Evolutionary conservation across 805 yeast genomes (phyloP).

Genomic region (Wickerhamiella slavikovae): DNA sequence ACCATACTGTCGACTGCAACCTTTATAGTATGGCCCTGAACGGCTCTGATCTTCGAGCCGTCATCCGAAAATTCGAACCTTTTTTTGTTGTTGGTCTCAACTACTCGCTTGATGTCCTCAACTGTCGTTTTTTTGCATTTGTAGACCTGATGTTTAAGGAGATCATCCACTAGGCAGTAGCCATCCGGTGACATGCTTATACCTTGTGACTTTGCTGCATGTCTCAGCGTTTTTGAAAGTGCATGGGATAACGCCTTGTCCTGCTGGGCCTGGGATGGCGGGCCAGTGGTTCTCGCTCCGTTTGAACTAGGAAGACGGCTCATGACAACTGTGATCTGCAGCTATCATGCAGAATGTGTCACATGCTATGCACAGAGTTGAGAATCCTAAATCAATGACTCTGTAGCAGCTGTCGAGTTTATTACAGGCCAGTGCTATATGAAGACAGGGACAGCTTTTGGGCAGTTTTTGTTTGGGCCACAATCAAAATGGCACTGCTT

Average conservation of each 20-base stretch:
- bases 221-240: conserved; percentile 62
- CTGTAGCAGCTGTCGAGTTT: too few species aligned
- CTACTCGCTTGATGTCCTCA: conserved; percentile 41
- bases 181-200: conserved; percentile 49
- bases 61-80: conserved; percentile 33
- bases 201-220: conserved; percentile 54
- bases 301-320: not conserved
- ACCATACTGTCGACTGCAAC: conserved; percentile 23
- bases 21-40: conserved; percentile 73
- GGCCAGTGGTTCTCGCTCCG: not conserved
- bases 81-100: conserved; percentile 44
- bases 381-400: too few species aligned
- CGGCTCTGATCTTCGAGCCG: conserved; percentile 44
- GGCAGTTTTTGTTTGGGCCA: too few species aligned
- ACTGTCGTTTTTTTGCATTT: conserved; percentile 33
- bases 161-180: conserved; percentile 30
- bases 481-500: too few species aligned
- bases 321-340: not conserved
- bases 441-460: too few species aligned
- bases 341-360: too few species aligned
- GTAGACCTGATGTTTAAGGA: conserved; percentile 37
- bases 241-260: conserved; percentile 31
- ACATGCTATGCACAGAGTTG: too few species aligned
- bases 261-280: not conserved
- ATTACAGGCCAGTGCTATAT: too few species aligned